Percentiles rank a stretch among this genome's conserved stretches.
phyloP scores from a whole-genome alignment of 805 yeast genomes.

The Wickerhamiella australiensis region DNA sequence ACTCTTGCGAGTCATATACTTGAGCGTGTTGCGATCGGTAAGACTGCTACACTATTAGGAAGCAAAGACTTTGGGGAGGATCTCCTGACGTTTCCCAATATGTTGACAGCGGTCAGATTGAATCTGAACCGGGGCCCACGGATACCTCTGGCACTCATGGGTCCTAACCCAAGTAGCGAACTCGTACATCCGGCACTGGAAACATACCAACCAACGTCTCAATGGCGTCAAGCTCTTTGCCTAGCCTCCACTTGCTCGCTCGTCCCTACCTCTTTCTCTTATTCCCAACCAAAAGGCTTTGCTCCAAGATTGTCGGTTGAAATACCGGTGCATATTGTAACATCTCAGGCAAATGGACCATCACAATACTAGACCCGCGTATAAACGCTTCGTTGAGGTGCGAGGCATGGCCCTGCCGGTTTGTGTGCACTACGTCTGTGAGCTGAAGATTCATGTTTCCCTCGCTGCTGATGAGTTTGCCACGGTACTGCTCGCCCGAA shows the following conservation, averaged over 20 bases:
- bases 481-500: slow-evolving; percentile 79
- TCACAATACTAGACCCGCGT: slow-evolving; percentile 81
- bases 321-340: slow-evolving; percentile 81
- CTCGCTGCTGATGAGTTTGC: slow-evolving; percentile 69
- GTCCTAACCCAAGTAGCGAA: no score
- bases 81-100: no score
- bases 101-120: no score
- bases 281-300: slow-evolving; percentile 3
- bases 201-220: background rate
- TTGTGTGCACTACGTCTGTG: slow-evolving; percentile 68
- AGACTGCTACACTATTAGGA: no score
- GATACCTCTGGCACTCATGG: no score
- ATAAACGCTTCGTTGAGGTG: slow-evolving; percentile 77
- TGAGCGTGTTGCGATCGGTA: no score
- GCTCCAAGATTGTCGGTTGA: slow-evolving; percentile 31
- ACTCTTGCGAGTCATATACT: no score
- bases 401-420: slow-evolving; percentile 58
- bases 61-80: no score
- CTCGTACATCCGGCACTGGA: no score
- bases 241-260: background rate
- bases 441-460: slow-evolving; percentile 91
- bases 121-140: no score
- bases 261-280: slow-evolving; percentile 6
- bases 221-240: no score
- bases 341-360: slow-evolving; percentile 80